Conservation (phyloP, 176 grass and related monocot genomes). For the Tuctoria greenei region DNA sequence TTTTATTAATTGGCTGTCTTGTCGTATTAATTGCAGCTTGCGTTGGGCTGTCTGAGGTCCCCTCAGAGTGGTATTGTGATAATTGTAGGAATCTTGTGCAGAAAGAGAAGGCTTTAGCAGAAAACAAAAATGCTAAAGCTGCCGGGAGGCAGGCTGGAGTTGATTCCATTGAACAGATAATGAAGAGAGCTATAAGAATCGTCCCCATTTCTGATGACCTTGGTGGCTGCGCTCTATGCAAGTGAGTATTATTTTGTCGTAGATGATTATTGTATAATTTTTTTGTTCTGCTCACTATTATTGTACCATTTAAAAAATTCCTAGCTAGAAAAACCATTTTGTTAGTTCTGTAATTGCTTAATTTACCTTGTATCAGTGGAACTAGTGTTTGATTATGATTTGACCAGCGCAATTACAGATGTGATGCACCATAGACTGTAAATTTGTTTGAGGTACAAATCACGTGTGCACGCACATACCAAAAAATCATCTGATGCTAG, state of each 20-base stretch:
- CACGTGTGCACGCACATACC: background rate
- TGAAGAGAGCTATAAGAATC: slow-evolving; percentile 81
- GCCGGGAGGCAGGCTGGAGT: slow-evolving; percentile 93
- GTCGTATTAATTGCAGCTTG: slow-evolving; percentile 58
- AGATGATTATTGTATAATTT: background rate
- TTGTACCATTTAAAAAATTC: slow-evolving; percentile 8
- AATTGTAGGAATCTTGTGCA: slow-evolving; percentile 77
- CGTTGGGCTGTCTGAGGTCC: slow-evolving; percentile 53
- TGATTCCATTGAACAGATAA: slow-evolving; percentile 97
- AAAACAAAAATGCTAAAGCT: slow-evolving; percentile 94
- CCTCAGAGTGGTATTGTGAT: slow-evolving; percentile 86
- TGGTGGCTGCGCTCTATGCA: slow-evolving; percentile 87
- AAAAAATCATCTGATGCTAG: background rate
- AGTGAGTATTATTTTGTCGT: slow-evolving; percentile 51
- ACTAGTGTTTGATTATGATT: background rate
- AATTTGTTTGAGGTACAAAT: background rate
- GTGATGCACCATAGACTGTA: background rate
- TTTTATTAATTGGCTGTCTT: slow-evolving; percentile 12
- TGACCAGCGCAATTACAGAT: background rate
- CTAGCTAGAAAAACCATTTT: background rate
- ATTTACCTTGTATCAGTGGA: slow-evolving; percentile 35
- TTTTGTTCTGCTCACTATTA: background rate
- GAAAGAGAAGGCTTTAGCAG: slow-evolving; percentile 78
- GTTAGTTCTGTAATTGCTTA: background rate
- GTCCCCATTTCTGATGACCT: slow-evolving; percentile 79